Evolutionary conservation across 352 stramenopile genomes (phyloP).

Genomic region (Elongisporangium senticosum): DNA sequence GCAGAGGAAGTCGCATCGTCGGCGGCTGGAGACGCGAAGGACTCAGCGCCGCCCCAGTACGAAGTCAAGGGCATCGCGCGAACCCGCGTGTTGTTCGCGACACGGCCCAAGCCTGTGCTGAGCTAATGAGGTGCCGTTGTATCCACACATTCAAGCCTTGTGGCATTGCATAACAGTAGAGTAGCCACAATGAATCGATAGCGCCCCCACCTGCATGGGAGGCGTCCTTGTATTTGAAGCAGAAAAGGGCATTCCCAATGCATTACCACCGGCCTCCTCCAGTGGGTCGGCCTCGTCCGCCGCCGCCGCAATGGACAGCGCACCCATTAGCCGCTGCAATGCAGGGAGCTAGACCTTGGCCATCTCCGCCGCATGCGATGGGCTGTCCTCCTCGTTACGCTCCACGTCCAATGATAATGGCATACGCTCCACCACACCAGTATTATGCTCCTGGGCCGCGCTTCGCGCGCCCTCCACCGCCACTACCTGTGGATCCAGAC

Average conservation of each 20-base stretch:
- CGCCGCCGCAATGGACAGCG: neutral
- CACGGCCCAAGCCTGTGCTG: conserved; percentile 73
- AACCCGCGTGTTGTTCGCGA: conserved; percentile 67
- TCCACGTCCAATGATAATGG: neutral
- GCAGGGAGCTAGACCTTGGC: neutral
- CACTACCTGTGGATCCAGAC: conserved; percentile 13
- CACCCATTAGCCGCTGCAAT: neutral
- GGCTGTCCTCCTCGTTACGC: neutral
- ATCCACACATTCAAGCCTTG: neutral
- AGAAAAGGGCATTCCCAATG: neutral
- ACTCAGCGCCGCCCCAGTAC: conserved; percentile 25
- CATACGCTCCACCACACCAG: conserved; percentile 1
- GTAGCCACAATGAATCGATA: neutral
- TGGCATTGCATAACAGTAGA: neutral
- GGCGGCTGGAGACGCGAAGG: neutral
- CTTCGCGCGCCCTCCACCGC: conserved; percentile 5
- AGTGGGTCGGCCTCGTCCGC: neutral
- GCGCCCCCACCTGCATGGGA: neutral
- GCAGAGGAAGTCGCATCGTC: neutral
- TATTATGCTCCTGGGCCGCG: conserved; percentile 7
- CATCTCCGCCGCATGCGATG: neutral
- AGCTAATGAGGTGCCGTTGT: neutral
- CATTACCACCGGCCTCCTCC: neutral
- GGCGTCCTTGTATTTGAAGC: conserved; percentile 1
- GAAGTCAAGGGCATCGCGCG: conserved; percentile 79